Evolutionary conservation across 805 yeast species (phyloP).

Genomic region (Jamesozyma lodderae): DNA sequence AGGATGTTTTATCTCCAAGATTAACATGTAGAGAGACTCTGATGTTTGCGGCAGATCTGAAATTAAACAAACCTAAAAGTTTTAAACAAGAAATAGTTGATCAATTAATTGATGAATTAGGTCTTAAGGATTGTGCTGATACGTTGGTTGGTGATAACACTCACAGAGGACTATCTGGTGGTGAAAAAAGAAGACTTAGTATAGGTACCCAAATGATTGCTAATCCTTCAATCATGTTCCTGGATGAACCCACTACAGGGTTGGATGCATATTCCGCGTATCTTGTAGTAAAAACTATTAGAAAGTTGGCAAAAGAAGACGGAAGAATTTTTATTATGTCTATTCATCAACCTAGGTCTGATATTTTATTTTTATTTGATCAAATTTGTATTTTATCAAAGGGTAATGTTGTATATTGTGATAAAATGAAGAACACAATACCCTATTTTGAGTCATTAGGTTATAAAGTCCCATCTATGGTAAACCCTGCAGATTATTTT

Average conservation of each 20-base stretch:
- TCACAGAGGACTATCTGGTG: conserved; percentile 66
- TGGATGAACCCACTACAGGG: conserved; percentile 88
- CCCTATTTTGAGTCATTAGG: conserved; percentile 44
- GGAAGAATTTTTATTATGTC: conserved; percentile 70
- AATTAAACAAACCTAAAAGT: conserved; percentile 39
- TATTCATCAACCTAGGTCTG: conserved; percentile 79
- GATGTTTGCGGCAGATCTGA: conserved; percentile 59
- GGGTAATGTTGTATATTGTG: conserved; percentile 46
- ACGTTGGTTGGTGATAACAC: conserved; percentile 49
- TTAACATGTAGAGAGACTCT: conserved; percentile 67
- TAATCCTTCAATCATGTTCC: conserved; percentile 64
- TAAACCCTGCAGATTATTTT: conserved; percentile 55
- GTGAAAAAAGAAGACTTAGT: conserved; percentile 71
- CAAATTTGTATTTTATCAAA: conserved; percentile 58
- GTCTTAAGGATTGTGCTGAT: conserved; percentile 53
- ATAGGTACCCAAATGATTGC: conserved; percentile 70
- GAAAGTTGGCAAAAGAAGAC: conserved; percentile 41
- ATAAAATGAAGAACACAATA: conserved; percentile 37
- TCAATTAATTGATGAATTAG: conserved; percentile 54
- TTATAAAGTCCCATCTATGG: conserved; percentile 35
- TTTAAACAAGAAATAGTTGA: conserved; percentile 46
- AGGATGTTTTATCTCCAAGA: conserved; percentile 62
- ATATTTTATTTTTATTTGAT: conserved; percentile 62
- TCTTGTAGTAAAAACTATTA: conserved; percentile 51
- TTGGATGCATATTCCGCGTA: conserved; percentile 71